Evolutionary conservation across 2,329 filamentous ascomycete genomes (phyloP).

Genomic region (Incumbomyces delicatus): DNA sequence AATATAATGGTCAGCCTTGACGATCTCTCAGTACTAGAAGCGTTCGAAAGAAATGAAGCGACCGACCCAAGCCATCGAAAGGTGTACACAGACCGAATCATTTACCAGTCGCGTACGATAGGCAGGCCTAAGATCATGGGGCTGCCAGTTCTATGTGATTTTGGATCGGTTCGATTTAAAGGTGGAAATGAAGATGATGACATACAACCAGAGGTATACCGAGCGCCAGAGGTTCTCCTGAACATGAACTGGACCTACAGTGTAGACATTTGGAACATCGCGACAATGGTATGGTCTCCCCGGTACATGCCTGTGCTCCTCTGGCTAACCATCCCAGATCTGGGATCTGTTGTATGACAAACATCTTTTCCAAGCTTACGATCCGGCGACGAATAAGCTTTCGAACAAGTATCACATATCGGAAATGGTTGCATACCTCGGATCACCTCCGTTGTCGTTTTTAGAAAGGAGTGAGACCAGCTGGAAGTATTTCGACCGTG

Average conservation of each 20-base stretch:
- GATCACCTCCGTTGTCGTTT: background rate
- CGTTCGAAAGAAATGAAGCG: too few species aligned
- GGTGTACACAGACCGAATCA: too few species aligned
- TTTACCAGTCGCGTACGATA: too few species aligned
- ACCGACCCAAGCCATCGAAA: too few species aligned
- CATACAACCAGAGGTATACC: conserved; percentile 23
- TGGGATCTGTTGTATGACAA: background rate
- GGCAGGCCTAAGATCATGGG: too few species aligned
- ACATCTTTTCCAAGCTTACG: conserved; percentile 6
- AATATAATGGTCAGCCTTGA: too few species aligned
- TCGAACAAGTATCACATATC: conserved; percentile 4
- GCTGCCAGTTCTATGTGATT: too few species aligned
- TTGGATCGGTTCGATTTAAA: too few species aligned
- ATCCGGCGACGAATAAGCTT: background rate
- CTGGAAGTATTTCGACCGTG: too few species aligned
- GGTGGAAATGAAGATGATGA: conserved; percentile 11
- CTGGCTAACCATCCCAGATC: too few species aligned
- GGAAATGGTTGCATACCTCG: conserved; percentile 4
- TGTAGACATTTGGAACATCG: conserved; percentile 26
- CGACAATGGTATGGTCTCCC: conserved; percentile 18
- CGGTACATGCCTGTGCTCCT: background rate
- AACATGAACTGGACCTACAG: conserved; percentile 23
- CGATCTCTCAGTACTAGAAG: too few species aligned
- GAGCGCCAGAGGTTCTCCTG: conserved; percentile 25
- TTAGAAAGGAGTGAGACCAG: background rate